Percentiles rank a stretch among this genome's conserved stretches.
Evolutionary conservation across 352 stramenopile genomes (phyloP).

Genomic region (Pythium graminicola): DNA sequence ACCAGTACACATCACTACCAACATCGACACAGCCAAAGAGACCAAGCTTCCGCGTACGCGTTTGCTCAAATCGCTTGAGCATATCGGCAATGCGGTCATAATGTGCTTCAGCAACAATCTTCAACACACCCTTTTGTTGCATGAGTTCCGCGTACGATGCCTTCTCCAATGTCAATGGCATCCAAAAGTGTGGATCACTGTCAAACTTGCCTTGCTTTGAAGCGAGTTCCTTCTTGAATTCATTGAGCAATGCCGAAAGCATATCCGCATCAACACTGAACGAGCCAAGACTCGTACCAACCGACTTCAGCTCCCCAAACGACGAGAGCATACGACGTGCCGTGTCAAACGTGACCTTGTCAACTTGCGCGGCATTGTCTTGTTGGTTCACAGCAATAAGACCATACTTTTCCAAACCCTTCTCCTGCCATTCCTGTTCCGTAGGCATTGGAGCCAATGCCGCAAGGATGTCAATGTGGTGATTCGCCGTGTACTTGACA

Average conservation of each 20-base stretch:
- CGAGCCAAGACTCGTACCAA: constrained; percentile 94
- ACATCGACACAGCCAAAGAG: constrained; percentile 97
- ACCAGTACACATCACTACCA: constrained; percentile 96
- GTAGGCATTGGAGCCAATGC: constrained; percentile 91
- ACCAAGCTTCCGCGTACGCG: constrained; percentile 56
- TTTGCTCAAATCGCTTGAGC: constrained; percentile 77
- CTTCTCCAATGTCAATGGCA: constrained; percentile 93
- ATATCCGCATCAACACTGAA: constrained; percentile 95
- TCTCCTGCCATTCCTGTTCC: constrained; percentile 91
- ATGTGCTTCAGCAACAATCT: constrained; percentile 66
- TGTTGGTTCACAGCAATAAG: constrained; percentile 95
- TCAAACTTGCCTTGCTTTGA: constrained; percentile 93
- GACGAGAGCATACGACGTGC: constrained; percentile 89
- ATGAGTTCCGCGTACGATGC: constrained; percentile 93
- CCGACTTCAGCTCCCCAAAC: constrained; percentile 92
- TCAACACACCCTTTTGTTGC: constrained; percentile 89
- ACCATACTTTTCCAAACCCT: constrained; percentile 98
- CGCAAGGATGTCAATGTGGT: constrained; percentile 97
- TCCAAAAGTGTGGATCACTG: constrained; percentile 98
- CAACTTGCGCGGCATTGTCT: constrained; percentile 90
- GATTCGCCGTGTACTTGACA: constrained; percentile 90
- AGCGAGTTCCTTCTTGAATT: constrained; percentile 89
- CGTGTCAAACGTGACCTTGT: constrained; percentile 97
- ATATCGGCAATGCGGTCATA: constrained; percentile 92
- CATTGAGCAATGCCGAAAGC: constrained; percentile 85